A percentile compares a stretch with the other conserved stretches of the same genome.
Evolutionary conservation across 805 yeast genomes (phyloP).

Genomic region (Ogataea allantospora): DNA sequence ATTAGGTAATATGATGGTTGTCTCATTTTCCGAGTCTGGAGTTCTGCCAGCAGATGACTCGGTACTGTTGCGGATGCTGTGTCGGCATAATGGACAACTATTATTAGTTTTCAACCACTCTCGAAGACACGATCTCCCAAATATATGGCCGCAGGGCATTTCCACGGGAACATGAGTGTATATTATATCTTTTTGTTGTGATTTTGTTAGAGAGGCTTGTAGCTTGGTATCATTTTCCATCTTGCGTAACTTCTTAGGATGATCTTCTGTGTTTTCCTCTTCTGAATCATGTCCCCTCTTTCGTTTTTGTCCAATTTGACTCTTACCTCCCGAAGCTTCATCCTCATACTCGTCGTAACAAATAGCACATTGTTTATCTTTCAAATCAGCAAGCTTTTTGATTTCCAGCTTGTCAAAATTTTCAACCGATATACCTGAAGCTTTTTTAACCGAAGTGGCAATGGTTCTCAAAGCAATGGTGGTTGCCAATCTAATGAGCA

Average conservation of each 20-base stretch:
- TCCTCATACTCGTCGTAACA: slow-evolving; percentile 55
- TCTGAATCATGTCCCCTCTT: slow-evolving; percentile 12
- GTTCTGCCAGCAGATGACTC: slow-evolving; percentile 21
- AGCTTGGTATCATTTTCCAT: slow-evolving; percentile 11
- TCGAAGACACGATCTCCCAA: slow-evolving; percentile 80
- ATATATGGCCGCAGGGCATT: slow-evolving; percentile 83
- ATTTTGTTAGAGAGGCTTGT: slow-evolving; percentile 19
- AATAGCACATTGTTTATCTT: slow-evolving; percentile 51
- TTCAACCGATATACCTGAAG: slow-evolving; percentile 52
- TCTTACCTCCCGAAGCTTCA: neutral
- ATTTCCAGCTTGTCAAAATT: slow-evolving; percentile 51
- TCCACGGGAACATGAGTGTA: slow-evolving; percentile 63
- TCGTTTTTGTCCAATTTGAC: slow-evolving; percentile 17
- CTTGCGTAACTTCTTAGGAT: slow-evolving; percentile 14
- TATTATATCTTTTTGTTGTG: slow-evolving; percentile 20
- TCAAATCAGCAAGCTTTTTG: slow-evolving; percentile 31
- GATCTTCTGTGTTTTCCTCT: slow-evolving; percentile 8
- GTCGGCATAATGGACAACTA: slow-evolving; percentile 87
- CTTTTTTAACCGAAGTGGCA: slow-evolving; percentile 45
- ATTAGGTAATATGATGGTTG: slow-evolving; percentile 37
- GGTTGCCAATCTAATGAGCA: slow-evolving; percentile 64
- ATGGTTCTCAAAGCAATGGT: slow-evolving; percentile 67
- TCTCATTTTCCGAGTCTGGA: slow-evolving; percentile 20
- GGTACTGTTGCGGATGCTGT: slow-evolving; percentile 39
- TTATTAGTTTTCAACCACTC: slow-evolving; percentile 78